Percentiles rank a stretch among this genome's conserved stretches.
Evolutionary conservation across 129 eudicot genomes (phyloP).

Genomic region (Flaveria brownii): DNA sequence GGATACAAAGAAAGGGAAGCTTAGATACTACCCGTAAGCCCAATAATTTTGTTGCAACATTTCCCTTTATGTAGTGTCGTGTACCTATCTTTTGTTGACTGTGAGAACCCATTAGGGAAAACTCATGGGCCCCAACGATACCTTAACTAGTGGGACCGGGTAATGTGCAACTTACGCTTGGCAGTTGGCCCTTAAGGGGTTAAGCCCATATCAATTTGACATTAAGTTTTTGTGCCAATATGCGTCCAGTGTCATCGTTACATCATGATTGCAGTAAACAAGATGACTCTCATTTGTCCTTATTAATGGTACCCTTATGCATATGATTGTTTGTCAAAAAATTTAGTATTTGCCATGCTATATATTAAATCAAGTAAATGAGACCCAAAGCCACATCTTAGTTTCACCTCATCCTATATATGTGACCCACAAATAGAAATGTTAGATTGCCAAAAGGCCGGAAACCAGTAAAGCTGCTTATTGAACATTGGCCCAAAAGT

Average conservation of each 20-base stretch:
- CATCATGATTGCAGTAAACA: slow-evolving; percentile 14
- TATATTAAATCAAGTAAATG: not conserved
- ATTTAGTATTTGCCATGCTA: not conserved
- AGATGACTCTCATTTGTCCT: not conserved
- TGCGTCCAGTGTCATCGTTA: not conserved
- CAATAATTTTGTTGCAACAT: not conserved
- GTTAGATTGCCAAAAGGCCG: not conserved
- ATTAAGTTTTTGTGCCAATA: not conserved
- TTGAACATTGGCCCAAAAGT: not conserved
- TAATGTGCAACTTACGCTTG: not conserved
- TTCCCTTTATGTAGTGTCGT: not conserved
- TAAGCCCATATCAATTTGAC: not conserved
- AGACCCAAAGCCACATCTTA: not conserved
- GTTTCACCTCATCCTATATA: not conserved
- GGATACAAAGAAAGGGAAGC: slow-evolving; percentile 96
- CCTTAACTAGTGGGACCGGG: not conserved
- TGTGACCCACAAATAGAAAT: not conserved
- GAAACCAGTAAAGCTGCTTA: not conserved
- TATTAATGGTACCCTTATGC: not conserved
- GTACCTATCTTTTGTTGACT: not conserved
- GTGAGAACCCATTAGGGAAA: not conserved
- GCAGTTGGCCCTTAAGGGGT: too few species aligned
- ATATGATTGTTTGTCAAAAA: not conserved
- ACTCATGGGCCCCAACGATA: too few species aligned
- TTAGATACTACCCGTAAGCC: slow-evolving; percentile 93